Percentiles rank a stretch among this genome's conserved stretches.
These are phyloP conservation scores for Leccinellum albellum DNA, from an alignment of 768 basidiomycete species.

Conservation along the genomic window DNA sequence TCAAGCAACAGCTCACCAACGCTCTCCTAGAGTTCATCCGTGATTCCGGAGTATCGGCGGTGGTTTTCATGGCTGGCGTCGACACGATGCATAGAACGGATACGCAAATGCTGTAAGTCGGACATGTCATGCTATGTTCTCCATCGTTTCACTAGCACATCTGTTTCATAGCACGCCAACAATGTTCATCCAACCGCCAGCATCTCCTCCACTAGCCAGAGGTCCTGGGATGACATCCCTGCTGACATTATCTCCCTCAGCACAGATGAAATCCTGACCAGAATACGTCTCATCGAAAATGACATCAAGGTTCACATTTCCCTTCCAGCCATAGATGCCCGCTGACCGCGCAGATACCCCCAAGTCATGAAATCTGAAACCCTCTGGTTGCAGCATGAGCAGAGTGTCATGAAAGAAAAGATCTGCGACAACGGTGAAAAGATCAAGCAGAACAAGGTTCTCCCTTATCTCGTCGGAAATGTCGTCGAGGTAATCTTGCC, in stretches of 20 bases:
- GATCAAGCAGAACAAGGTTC: conserved; percentile 98
- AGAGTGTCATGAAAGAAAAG: conserved; percentile 96
- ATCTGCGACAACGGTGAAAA: conserved; percentile 97
- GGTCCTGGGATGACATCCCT: conserved; percentile 84
- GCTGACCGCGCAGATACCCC: not conserved
- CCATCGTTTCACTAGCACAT: conserved; percentile 1
- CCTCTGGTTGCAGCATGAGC: conserved; percentile 87
- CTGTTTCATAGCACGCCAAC: conserved; percentile 57
- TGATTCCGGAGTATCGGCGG: conserved; percentile 44
- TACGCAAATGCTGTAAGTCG: conserved; percentile 67
- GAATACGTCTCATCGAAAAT: conserved; percentile 92
- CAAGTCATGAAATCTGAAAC: conserved; percentile 98
- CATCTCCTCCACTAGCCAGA: conserved; percentile 41
- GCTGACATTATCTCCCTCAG: conserved; percentile 74
- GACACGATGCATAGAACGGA: conserved; percentile 72
- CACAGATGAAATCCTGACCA: conserved; percentile 84
- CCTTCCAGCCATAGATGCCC: not conserved
- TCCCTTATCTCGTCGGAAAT: conserved; percentile 96
- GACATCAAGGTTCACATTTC: conserved; percentile 75
- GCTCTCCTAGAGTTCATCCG: conserved; percentile 56
- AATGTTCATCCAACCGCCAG: conserved; percentile 48
- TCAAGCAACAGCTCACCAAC: conserved; percentile 64
- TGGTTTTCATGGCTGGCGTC: conserved; percentile 71
- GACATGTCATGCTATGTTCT: conserved; percentile 4
- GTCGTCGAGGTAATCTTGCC: conserved; percentile 76